Base-by-base conservation (phyloP, 1,284 basidiomycete genomes). In the Prillingera fragicola region DNA sequence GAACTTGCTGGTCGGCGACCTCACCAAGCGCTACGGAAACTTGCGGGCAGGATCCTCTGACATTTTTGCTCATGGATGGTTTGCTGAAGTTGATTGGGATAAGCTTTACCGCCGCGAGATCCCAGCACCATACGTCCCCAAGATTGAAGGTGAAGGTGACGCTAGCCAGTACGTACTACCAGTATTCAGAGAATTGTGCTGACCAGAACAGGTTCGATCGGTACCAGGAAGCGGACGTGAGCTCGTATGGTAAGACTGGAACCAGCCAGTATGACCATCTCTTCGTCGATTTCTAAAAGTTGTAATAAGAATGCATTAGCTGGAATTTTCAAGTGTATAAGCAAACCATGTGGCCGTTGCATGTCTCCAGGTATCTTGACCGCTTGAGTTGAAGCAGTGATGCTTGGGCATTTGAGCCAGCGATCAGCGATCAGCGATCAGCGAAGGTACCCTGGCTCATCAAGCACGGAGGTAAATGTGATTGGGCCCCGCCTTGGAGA, bases 51-150 rank as follows among this genome's bases (percentile, higher is more conserved):
- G 92, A n/a, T 87, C 87, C 13, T 84, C 84, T 23, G 94, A 97
- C 68, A 91, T 98, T 49, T 96, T 97, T 62, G 83, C 83, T 8
- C 94, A 97, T 66, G 78, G 82, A n/a, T 97, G 94, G 94, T 97
- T 96, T 64, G 78, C 81, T 35, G 95, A 98, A 70, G 94, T 98
- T 17, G 87, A 94, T 57, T 98, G 94, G 94, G 80, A 81, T 48
- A 82, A 84, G 68, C 73, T 98, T 43, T 80, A 80, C 60, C 77
- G 79, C 39, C 76, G 89, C 50, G 89, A 96, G 64, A 96, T 98
- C 45, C 87, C 86, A 3, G 91, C 94, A n/a, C 94, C 94, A 5
- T 98, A 95, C 71, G 74, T 96, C 35, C 92, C 94, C 7, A 83
- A 82, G 65, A 87, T 91, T 41, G 77, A 74, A 22, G 82, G 86